Conservation (phyloP, 192 early-diverging fungal genomes). For the Entophlyctis helioformis region DNA sequence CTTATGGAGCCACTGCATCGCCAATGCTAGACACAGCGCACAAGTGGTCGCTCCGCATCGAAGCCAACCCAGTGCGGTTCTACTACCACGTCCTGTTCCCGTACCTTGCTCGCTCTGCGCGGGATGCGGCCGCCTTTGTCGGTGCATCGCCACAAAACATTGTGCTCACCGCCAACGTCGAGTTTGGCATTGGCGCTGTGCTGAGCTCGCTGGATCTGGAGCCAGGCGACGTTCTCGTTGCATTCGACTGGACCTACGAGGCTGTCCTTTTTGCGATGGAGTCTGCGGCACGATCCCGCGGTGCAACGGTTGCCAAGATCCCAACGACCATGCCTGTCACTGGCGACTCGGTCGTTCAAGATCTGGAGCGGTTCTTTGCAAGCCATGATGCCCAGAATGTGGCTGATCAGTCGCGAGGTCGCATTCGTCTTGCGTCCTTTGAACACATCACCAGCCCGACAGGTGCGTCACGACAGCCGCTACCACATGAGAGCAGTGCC, state of each 20-base stretch:
- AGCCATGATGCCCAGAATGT: background rate
- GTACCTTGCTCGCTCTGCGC: conserved; percentile 11
- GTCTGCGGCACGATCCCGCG: background rate
- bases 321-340: conserved; percentile 9
- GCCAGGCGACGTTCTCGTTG: background rate
- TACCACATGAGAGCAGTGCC: too few species aligned
- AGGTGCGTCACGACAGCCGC: background rate
- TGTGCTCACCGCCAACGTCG: conserved; percentile 25
- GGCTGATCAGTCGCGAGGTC: too few species aligned
- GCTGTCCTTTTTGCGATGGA: conserved; percentile 10
- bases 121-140: conserved; percentile 6
- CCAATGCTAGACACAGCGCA: conserved; percentile 1
- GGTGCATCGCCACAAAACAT: conserved; percentile 9
- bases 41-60: conserved; percentile 15
- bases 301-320: conserved; percentile 6
- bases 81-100: conserved; percentile 23
- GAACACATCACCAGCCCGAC: conserved; percentile 27
- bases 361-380: conserved; percentile 2
- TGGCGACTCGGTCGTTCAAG: conserved; percentile 1
- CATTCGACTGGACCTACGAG: conserved; percentile 15
- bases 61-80: conserved; percentile 19
- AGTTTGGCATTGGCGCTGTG: conserved; percentile 19
- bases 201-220: conserved; percentile 3
- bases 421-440: conserved; percentile 12
- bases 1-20: conserved; percentile 11